A percentile compares a stretch with the other conserved stretches of the same genome.
Evolutionary conservation across 78 protist species (phyloP).

Genomic region (Cavenderia fasciculata): DNA sequence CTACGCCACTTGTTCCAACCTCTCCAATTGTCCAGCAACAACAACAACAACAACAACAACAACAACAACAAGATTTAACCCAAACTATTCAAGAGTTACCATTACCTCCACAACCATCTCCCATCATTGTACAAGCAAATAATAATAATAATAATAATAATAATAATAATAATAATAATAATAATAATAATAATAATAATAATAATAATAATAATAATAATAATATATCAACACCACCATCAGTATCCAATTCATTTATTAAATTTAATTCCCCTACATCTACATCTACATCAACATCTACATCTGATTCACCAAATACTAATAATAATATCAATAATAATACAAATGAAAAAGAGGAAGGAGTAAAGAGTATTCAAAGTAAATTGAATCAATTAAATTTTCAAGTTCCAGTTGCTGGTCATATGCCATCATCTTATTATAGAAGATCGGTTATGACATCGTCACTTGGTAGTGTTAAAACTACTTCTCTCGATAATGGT

Average conservation of each 20-base stretch:
- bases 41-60: slow-evolving; percentile 6
- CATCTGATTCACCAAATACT: not conserved
- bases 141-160: not conserved
- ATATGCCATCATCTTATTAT: not conserved
- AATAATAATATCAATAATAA: not conserved
- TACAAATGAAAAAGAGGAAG: too few species aligned
- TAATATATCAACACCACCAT: not conserved
- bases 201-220: not conserved
- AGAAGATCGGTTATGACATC: not conserved
- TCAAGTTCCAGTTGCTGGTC: not conserved
- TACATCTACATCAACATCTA: not conserved
- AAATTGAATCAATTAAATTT: not conserved
- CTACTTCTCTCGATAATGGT: too few species aligned
- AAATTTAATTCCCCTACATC: not conserved
- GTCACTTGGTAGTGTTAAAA: too few species aligned
- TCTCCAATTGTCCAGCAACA: not conserved
- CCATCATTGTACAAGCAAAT: slow-evolving; percentile 1
- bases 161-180: not conserved
- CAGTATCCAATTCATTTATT: not conserved
- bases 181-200: not conserved
- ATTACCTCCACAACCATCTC: not conserved
- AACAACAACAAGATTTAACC: not conserved
- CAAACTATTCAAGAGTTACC: slow-evolving; percentile 8
- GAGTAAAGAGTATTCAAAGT: slow-evolving; percentile 18
- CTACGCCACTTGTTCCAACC: too few species aligned